phyloP scores from a whole-genome alignment of 148 eudicot genomes.

The Oxyria digyna region DNA sequence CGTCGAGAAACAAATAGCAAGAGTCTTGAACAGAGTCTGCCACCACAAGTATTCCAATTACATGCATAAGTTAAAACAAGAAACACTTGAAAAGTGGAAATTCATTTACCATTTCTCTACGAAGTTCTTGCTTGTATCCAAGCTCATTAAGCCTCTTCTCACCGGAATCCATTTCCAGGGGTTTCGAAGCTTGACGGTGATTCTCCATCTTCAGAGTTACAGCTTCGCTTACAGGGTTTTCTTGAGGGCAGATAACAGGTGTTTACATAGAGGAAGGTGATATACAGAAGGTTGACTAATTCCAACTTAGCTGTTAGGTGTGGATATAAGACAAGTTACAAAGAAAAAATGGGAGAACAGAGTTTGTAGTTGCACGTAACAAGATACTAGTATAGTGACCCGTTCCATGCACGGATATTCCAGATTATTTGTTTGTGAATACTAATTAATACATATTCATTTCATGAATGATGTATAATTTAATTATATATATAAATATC shows the following conservation, averaged over 20 bases:
- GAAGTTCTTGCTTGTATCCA: constrained; percentile 56
- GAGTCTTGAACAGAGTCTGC: constrained; percentile 50
- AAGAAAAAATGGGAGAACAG: background rate
- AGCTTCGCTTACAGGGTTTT: background rate
- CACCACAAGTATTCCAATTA: background rate
- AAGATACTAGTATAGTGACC: too few relatives aligned
- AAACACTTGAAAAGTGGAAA: too few relatives aligned
- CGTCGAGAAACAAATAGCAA: constrained; percentile 58
- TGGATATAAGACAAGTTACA: background rate
- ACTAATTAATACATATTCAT: too few relatives aligned
- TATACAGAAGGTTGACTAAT: background rate
- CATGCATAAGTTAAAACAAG: constrained; percentile 2
- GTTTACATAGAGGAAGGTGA: background rate
- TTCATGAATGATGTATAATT: too few relatives aligned
- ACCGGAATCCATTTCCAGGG: constrained; percentile 40
- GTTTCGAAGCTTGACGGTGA: background rate
- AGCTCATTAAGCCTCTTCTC: constrained; percentile 57
- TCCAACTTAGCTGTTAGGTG: background rate
- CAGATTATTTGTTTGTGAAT: too few relatives aligned
- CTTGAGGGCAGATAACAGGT: background rate
- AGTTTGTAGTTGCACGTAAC: background rate
- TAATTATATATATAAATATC: too few relatives aligned
- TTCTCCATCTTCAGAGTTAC: background rate
- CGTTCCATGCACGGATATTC: too few relatives aligned
- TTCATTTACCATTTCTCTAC: constrained; percentile 63